Evolutionary conservation across 768 basidiomycete species (phyloP), one percentile per base, ranked within the genome.

Genomic region (Holtermannia corniformis): DNA sequence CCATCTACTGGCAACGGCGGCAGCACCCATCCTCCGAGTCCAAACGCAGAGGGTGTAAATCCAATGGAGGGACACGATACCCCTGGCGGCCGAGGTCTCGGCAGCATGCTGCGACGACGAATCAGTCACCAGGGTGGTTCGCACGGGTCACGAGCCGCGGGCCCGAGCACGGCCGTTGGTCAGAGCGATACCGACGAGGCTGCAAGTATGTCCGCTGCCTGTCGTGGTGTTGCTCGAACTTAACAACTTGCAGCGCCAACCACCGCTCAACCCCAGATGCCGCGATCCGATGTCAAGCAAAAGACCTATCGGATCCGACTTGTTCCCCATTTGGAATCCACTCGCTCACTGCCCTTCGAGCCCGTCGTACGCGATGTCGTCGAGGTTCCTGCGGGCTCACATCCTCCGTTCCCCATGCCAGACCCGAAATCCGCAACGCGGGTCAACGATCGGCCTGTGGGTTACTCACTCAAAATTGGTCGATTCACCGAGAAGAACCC

Each of bases 261-360:
- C 16, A 37, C 32, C 7, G 32, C 16, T 7, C 32, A 7, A 16
- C 16, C 32, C 32, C 32, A 37, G n/a, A n/a, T n/a, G n/a, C n/a
- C n/a, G n/a, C 32, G 10, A 37, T 37, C 32, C 32, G 32, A 37
- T 16, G 16, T 37, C 16, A 16, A 7, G 10, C n/a, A 26, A 21
- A 71, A 73, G 5, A 58, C 77, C 3, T 84, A 87, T 65, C 85
- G 87, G 57, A 87, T 96, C 65, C 85, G 91, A 16, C 83, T 99
- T 49, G 93, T 96, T 10, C 93, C 93, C 12, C 89, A 96, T 65
- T 82, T 97, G 64, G 93, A 96, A 72, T 82, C 84, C 20, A 81
- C 86, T 14, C 83, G 89, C 49, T 86, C 87, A 1, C 82, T 96
- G 20, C 82, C 84, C 57, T 96, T 96, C 75, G 92, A 96, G 49